Evolutionary conservation across 192 early-diverging fungal genomes (phyloP).

Genomic region (Podochytrium sp.): DNA sequence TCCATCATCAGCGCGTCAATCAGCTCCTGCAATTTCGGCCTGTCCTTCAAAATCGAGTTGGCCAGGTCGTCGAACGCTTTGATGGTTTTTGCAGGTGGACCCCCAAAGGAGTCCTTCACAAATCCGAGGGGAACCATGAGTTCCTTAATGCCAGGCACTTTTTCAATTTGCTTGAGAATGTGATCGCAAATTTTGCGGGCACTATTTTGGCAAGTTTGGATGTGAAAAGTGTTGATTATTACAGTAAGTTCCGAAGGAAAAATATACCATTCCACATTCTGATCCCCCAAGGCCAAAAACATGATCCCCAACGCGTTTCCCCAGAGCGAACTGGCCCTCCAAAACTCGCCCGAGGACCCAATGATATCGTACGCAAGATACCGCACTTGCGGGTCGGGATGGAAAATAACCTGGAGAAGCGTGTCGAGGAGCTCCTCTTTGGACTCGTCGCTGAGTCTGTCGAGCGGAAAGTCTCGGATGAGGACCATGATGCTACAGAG

Average conservation of each 20-base stretch:
- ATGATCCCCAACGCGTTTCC: constrained; percentile 44
- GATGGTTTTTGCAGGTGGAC: constrained; percentile 28
- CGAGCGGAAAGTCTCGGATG: constrained; percentile 49
- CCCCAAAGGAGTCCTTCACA: constrained; percentile 38
- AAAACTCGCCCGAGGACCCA: constrained; percentile 44
- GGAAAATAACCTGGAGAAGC: constrained; percentile 50
- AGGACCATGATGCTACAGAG: constrained; percentile 29
- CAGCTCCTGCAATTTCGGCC: constrained; percentile 42
- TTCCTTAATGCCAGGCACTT: constrained; percentile 3
- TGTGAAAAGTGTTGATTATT: not conserved
- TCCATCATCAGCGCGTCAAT: constrained; percentile 46
- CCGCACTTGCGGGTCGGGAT: constrained; percentile 43
- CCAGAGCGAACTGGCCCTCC: constrained; percentile 48
- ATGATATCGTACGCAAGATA: constrained; percentile 53
- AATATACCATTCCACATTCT: constrained; percentile 42
- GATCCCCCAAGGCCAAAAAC: constrained; percentile 52
- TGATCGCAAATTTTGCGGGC: constrained; percentile 35
- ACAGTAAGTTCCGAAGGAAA: not conserved
- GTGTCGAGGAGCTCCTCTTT: constrained; percentile 52
- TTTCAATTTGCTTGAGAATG: constrained; percentile 34
- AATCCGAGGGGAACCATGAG: constrained; percentile 40
- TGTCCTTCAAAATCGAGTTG: constrained; percentile 45
- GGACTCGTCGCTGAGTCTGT: constrained; percentile 40
- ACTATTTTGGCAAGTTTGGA: constrained; percentile 20
- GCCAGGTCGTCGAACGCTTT: constrained; percentile 56